Evolutionary conservation across 257 asterid genomes (phyloP), one percentile per base, ranked within the genome.

Genomic region (Henckelia pumila): DNA sequence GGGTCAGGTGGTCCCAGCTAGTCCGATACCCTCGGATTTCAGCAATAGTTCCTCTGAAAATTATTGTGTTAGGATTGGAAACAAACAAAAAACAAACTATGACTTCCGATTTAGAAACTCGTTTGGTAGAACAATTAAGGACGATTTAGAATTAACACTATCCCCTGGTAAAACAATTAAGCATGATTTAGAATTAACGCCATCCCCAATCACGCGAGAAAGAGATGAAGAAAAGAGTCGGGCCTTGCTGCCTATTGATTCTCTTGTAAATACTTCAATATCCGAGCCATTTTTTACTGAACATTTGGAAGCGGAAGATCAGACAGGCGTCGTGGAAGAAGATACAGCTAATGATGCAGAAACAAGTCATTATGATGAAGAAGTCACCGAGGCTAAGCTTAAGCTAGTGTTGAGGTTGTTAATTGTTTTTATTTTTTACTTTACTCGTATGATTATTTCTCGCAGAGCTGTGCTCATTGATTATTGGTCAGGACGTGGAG

Each of bases 381-480:
- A 94, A 83, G 85, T 88, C 77, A 80, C 76, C 16, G 89, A 84
- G 71, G 93, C 99, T 71, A 94, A 81, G 79, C 89, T 93, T 62
- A 93, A 81, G 83, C 83, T 93, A 76, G 79, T 85, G 28, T 77
- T 90, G 74, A 93, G 99, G 99, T 90, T 78, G 75, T 68, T 26
- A 63, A 56, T 56, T 75, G 24, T 62, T 56, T 58, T 57, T 17
- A 59, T 19, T 16, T 52, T 56, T 47, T 75, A 61, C 56, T 19
- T 66, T 26, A 29, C 63, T 33, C 59, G 63, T 68, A 56, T 60
- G 56, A 52, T 71, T 66, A 69, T 65, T 66, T 75, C 35, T 8
- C 67, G 66, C 56, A 52, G 21, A 64, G 20, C 57, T 73, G 53
- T 53, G 62, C 78, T 78, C 40, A 76, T 68, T 71, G 3, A 61